phyloP scores from a whole-genome alignment of 169 alveolate genomes.

The Plasmodium yoelii region DNA sequence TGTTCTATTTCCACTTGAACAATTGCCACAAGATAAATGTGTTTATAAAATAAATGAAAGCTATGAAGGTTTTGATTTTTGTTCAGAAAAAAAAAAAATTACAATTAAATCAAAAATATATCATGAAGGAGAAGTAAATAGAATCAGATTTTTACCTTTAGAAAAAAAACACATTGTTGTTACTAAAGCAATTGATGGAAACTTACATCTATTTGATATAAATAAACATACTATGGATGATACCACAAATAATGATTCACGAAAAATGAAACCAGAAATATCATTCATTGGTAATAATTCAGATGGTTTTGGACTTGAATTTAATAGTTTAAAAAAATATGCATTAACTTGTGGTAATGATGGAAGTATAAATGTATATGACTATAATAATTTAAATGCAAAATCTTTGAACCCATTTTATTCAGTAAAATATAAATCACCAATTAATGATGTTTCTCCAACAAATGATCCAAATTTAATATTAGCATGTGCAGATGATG shows the following conservation, averaged over 20 bases:
- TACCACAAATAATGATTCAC: conserved; percentile 10
- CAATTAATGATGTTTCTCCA: conserved; percentile 46
- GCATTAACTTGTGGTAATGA: conserved; percentile 61
- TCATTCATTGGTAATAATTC: conserved; percentile 41
- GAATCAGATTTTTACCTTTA: conserved; percentile 43
- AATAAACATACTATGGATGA: conserved; percentile 43
- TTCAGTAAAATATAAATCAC: conserved; percentile 42
- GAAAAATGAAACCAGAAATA: conserved; percentile 56
- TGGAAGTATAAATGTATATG: conserved; percentile 27
- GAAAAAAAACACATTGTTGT: conserved; percentile 50
- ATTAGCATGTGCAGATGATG: conserved; percentile 66
- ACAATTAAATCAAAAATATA: conserved; percentile 47
- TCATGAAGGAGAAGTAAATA: conserved; percentile 65
- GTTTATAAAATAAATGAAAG: conserved; percentile 37
- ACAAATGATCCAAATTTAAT: conserved; percentile 58
- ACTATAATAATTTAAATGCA: conserved; percentile 9
- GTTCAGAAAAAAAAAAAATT: conserved; percentile 48
- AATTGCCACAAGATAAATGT: conserved; percentile 56
- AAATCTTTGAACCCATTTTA: conserved; percentile 22
- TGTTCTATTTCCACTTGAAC: conserved; percentile 43
- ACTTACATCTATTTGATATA: conserved; percentile 52
- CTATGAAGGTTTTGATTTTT: conserved; percentile 63
- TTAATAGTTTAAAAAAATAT: conserved; percentile 11
- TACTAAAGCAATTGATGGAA: conserved; percentile 53
- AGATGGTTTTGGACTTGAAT: conserved; percentile 62